Base-by-base conservation (phyloP, 1,284 basidiomycete species). In the Inonotus obliquus region DNA sequence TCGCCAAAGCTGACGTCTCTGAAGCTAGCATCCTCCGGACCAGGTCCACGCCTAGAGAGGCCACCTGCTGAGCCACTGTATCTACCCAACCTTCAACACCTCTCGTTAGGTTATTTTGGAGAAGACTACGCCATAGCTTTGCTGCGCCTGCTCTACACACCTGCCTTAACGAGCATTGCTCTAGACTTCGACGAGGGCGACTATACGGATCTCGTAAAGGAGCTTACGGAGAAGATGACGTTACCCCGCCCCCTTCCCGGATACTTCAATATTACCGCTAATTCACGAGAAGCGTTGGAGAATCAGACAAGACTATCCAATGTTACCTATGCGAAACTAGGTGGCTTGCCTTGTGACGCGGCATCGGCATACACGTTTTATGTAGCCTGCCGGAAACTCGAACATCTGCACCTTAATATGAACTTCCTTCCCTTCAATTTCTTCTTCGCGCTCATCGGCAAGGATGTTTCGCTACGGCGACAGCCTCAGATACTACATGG, bases 161-260 rank as follows among this genome's bases (percentile, higher is more conserved):
- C 86, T 3, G 35, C 37, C 14, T n/a, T 63, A 19, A 55, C 39
- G 11, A 29, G 14, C n/a, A 53, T 88, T 17, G 66, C 73, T 1
- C 74, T 88, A 17, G 79, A 85, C 65, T 80, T 81, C 57, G 79
- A 82, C 52, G 68, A 73, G 2, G 75, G 72, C 23, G 82, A 85
- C 61, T 85, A 77, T 65, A 76, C 75, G 2, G 71, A 75, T 0
- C 75, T 87, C 53, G 74, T 79, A n/a, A 65, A 67, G 23, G 72
- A 75, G 51, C 74, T 87, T 7, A 10, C 13, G 11, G 41, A 35
- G 23, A 57, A 57, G 23, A 59, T 53, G 53, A 23, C n/a, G 6
- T 17, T 59, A 19, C 52, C 53, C 3, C 21, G 17, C 17, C 44
- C 32, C 70, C 74, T 23, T 67, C 62, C 1, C 76, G 75, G 0